Evolutionary conservation across 768 basidiomycete genomes (phyloP).

Genomic region (Tubosaeta brunneosetosa): DNA sequence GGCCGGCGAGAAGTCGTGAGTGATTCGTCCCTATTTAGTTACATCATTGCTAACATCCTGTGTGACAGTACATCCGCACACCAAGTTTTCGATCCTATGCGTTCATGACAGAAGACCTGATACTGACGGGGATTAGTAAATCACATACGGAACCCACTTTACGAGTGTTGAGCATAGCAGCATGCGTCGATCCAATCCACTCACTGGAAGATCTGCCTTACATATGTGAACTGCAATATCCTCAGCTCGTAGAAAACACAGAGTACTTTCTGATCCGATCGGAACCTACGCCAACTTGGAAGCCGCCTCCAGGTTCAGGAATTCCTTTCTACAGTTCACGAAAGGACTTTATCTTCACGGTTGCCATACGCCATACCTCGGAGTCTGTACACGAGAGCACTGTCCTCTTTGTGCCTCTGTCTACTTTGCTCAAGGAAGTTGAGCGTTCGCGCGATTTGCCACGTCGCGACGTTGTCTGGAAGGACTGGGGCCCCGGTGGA

Average conservation of each 20-base stretch:
- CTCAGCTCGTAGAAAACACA: slow-evolving; percentile 12
- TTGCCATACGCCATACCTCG: slow-evolving; percentile 19
- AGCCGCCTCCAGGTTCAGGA: slow-evolving; percentile 1
- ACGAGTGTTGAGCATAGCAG: slow-evolving; percentile 18
- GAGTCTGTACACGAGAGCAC: slow-evolving; percentile 7
- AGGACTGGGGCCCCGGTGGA: slow-evolving; percentile 29
- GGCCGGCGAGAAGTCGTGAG: slow-evolving; percentile 28
- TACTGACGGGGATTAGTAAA: slow-evolving; percentile 19
- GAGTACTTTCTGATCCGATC: slow-evolving; percentile 29
- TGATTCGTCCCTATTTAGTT: not conserved
- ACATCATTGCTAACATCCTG: slow-evolving; percentile 2
- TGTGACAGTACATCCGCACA: slow-evolving; percentile 11
- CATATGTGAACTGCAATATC: slow-evolving; percentile 26
- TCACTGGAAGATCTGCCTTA: slow-evolving; percentile 14
- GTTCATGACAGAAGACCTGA: slow-evolving; percentile 31
- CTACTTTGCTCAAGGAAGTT: slow-evolving; percentile 26
- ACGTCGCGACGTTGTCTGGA: slow-evolving; percentile 22
- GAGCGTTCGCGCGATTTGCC: slow-evolving; percentile 5
- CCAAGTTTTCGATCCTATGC: slow-evolving; percentile 29
- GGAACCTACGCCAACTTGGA: slow-evolving; percentile 31
- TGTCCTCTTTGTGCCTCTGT: slow-evolving; percentile 30
- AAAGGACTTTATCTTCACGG: slow-evolving; percentile 31
- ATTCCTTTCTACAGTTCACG: slow-evolving; percentile 23
- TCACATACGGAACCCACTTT: slow-evolving; percentile 6
- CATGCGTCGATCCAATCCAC: not conserved